Evolutionary conservation across 495 filamentous ascomycete genomes (phyloP).

Genomic region (Tricharina praecox): DNA sequence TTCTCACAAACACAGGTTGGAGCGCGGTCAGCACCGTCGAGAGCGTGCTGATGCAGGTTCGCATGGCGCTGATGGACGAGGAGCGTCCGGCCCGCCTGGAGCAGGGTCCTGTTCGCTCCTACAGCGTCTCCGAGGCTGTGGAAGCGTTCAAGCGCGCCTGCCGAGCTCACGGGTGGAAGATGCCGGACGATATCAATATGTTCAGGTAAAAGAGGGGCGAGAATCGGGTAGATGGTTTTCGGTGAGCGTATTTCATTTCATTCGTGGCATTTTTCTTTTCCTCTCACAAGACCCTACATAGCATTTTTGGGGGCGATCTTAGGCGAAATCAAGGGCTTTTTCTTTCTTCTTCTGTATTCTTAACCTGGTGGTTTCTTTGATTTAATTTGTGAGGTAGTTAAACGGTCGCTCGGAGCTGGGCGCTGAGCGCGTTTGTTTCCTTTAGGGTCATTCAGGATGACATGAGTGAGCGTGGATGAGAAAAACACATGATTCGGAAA

Average conservation of each 20-base stretch:
- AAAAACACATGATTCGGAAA: too few relatives aligned
- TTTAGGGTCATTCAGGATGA: too few relatives aligned
- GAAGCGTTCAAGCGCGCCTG: constrained; percentile 57
- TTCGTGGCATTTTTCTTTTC: too few relatives aligned
- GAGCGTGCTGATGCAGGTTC: constrained; percentile 65
- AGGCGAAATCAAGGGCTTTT: not conserved
- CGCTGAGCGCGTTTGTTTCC: too few relatives aligned
- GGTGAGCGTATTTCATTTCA: too few relatives aligned
- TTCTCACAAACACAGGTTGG: constrained; percentile 77
- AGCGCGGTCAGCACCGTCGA: constrained; percentile 55
- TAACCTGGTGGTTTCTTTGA: too few relatives aligned
- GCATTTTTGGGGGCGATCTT: not conserved
- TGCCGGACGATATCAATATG: constrained; percentile 32
- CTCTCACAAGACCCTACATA: too few relatives aligned
- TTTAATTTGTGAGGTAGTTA: too few relatives aligned
- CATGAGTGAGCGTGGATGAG: too few relatives aligned
- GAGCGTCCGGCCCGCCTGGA: constrained; percentile 54
- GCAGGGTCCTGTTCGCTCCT: constrained; percentile 25
- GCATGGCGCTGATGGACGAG: constrained; percentile 55
- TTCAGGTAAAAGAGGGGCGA: not conserved
- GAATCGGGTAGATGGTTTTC: not conserved
- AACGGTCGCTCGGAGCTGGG: too few relatives aligned
- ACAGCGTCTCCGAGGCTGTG: constrained; percentile 52
- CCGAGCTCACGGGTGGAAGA: constrained; percentile 44
- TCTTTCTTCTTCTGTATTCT: not conserved